Percentiles rank a stretch among this genome's conserved stretches.
These are phyloP conservation scores for Komagataella pastoris DNA, from an alignment of 805 yeast species.

Conservation along the genomic window DNA sequence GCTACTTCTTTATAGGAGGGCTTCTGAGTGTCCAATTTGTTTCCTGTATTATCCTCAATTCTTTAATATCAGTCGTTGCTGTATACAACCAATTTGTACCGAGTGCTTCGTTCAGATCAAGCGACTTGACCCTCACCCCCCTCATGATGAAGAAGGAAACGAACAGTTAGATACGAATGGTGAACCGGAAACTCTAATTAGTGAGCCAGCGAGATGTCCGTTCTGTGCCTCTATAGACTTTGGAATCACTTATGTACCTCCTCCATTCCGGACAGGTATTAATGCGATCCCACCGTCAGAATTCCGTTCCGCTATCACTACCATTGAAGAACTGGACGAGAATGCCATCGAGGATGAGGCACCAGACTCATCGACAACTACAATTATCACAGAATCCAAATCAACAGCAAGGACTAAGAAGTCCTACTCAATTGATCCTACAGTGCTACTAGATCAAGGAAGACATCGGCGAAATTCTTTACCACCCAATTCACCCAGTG, in stretches of 20 bases:
- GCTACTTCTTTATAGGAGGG: slow-evolving; percentile 47
- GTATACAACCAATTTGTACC: slow-evolving; percentile 86
- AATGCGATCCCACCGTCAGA: slow-evolving; percentile 37
- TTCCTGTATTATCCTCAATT: slow-evolving; percentile 73
- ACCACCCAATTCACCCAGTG: slow-evolving; percentile 56
- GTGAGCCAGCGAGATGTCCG: slow-evolving; percentile 88
- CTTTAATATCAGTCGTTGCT: slow-evolving; percentile 74
- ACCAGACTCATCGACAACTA: not conserved
- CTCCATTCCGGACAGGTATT: slow-evolving; percentile 43
- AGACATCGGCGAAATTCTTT: slow-evolving; percentile 34
- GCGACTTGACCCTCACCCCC: slow-evolving; percentile 85
- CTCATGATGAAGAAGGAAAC: slow-evolving; percentile 48
- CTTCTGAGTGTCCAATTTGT: slow-evolving; percentile 89
- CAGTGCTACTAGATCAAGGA: not conserved
- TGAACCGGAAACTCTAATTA: slow-evolving; percentile 53
- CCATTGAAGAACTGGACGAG: slow-evolving; percentile 12
- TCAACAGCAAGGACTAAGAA: not conserved
- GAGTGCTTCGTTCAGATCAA: slow-evolving; percentile 96
- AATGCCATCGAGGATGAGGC: not conserved
- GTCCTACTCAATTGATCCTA: slow-evolving; percentile 1
- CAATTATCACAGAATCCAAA: not conserved
- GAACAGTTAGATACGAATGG: slow-evolving; percentile 10
- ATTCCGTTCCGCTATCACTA: slow-evolving; percentile 13
- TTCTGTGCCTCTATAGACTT: slow-evolving; percentile 83
- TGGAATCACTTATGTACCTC: slow-evolving; percentile 69